Percentiles rank a stretch among this genome's conserved stretches.
Conservation (phyloP, 192 early-diverging fungal species). For the Linnemannia elongata region DNA sequence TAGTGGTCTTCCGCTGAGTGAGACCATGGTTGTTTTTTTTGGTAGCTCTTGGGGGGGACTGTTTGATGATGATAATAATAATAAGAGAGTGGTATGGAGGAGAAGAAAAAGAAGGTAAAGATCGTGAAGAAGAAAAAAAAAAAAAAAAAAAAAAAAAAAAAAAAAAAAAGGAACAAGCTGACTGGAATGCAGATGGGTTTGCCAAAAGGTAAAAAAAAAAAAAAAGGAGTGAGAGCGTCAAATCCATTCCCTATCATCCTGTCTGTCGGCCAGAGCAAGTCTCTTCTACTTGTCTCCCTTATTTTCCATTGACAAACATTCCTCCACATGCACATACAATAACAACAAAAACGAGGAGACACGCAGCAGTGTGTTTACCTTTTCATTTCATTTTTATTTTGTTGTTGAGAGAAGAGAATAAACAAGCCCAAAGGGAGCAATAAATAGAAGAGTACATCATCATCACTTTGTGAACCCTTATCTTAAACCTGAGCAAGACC, state of each 20-base stretch:
- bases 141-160: no score
- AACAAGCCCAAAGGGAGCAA: neutral
- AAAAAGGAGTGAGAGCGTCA: neutral
- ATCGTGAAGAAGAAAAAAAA: neutral
- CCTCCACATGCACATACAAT: neutral
- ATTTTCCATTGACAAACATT: neutral
- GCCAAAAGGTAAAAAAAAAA: neutral
- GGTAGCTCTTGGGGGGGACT: neutral
- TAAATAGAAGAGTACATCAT: neutral
- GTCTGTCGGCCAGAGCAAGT: neutral
- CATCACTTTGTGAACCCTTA: neutral
- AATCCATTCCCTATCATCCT: neutral
- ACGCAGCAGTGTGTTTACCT: neutral
- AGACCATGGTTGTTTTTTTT: constrained; percentile 28
- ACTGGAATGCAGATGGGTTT: neutral
- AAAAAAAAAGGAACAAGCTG: neutral
- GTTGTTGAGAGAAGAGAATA: neutral
- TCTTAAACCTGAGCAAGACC: constrained; percentile 32
- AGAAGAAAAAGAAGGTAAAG: neutral
- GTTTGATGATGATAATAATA: neutral
- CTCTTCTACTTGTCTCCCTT: neutral
- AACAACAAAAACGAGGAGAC: neutral
- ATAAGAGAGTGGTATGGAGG: neutral
- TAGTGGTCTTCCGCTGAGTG: constrained; percentile 15
- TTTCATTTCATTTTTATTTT: neutral